These are phyloP conservation scores for Globisporangium abappressorium DNA, from an alignment of 352 stramenopile genomes.

Conservation along the genomic window DNA sequence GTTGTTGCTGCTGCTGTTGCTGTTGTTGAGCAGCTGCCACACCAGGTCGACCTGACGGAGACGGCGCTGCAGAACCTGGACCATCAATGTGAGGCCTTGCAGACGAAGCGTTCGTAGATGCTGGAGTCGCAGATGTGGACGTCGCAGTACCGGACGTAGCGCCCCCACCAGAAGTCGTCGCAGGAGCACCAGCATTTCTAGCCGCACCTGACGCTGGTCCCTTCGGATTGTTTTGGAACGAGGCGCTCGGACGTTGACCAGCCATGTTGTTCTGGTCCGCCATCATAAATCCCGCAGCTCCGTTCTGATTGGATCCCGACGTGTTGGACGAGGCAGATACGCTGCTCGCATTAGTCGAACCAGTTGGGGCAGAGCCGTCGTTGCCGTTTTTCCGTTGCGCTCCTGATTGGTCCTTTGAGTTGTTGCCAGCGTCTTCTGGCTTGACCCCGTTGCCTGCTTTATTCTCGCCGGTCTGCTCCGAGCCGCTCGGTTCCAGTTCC, in stretches of 20 bases:
- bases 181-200: slow-evolving; percentile 5
- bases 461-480: slow-evolving; percentile 37
- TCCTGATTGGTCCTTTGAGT: slow-evolving; percentile 28
- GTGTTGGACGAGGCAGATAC: not conserved
- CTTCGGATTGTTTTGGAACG: slow-evolving; percentile 15
- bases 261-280: slow-evolving; percentile 12
- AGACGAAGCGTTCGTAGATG: slow-evolving; percentile 54
- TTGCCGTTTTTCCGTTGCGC: slow-evolving; percentile 23
- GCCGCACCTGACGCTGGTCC: slow-evolving; percentile 5
- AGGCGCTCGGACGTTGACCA: slow-evolving; percentile 9
- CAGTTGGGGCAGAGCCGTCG: slow-evolving; percentile 15
- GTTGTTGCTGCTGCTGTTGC: slow-evolving; percentile 1
- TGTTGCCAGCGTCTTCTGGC: slow-evolving; percentile 16
- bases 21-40: slow-evolving; percentile 22
- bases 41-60: slow-evolving; percentile 19
- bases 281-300: slow-evolving; percentile 21
- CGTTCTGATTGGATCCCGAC: slow-evolving; percentile 11
- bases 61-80: slow-evolving; percentile 17
- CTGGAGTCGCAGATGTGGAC: slow-evolving; percentile 21
- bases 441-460: slow-evolving; percentile 31
- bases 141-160: slow-evolving; percentile 18
- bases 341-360: slow-evolving; percentile 15
- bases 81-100: slow-evolving; percentile 68
- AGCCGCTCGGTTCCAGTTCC: slow-evolving; percentile 38
- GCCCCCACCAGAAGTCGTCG: slow-evolving; percentile 17